Conservation (phyloP, 805 yeast species). For the Candida xiaguanensis region DNA sequence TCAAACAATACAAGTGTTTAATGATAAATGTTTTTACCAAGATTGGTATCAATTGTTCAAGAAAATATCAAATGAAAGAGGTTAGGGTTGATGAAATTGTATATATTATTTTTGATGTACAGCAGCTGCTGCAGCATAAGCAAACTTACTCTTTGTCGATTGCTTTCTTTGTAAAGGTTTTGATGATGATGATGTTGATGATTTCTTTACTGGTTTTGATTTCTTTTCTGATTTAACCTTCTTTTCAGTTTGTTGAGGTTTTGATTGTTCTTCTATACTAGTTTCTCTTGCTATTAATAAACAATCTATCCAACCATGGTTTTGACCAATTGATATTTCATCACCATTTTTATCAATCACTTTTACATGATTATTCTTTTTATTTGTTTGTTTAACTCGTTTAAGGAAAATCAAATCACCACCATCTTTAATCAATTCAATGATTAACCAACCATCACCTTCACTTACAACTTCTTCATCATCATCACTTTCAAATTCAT, state of each 20-base stretch:
- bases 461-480: slow-evolving; percentile 35
- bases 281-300: slow-evolving; percentile 62
- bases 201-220: slow-evolving; percentile 12
- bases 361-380: slow-evolving; percentile 15
- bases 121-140: slow-evolving; percentile 47
- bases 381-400: slow-evolving; percentile 35
- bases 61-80: slow-evolving; percentile 3
- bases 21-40: slow-evolving; percentile 32
- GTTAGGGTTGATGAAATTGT: background rate
- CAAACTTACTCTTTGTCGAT: slow-evolving; percentile 27
- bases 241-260: slow-evolving; percentile 7
- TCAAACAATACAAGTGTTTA: slow-evolving; percentile 29
- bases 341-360: slow-evolving; percentile 28
- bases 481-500: slow-evolving; percentile 54
- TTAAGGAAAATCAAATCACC: slow-evolving; percentile 53
- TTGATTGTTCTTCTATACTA: slow-evolving; percentile 7
- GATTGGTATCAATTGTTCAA: slow-evolving; percentile 33
- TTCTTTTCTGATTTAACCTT: slow-evolving; percentile 1
- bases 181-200: slow-evolving; percentile 2
- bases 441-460: slow-evolving; percentile 57
- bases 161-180: slow-evolving; percentile 1
- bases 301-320: slow-evolving; percentile 67
- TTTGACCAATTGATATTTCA: slow-evolving; percentile 43
- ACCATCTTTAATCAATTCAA: slow-evolving; percentile 57
- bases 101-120: slow-evolving; percentile 24